Evolutionary conservation across 805 yeast species (phyloP), one percentile per base, ranked within the genome.

Genomic region (Kuraishia piskuri): DNA sequence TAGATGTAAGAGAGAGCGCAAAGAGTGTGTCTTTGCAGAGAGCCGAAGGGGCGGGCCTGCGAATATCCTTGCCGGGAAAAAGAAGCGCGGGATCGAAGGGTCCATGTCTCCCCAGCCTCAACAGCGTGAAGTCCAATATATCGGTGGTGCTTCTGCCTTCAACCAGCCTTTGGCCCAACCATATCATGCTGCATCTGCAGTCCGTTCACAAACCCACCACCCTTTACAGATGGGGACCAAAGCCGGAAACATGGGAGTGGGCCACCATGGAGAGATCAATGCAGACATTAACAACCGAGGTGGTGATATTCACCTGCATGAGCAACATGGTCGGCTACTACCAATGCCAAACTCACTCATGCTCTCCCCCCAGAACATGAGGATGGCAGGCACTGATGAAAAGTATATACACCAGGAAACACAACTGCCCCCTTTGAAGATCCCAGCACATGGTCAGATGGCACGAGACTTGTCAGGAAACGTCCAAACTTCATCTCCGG

Each of bases 1-100:
- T 2, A 71, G 97, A 50, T 91, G 98, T 62, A 76, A 78, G 56
- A 75, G 97, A 48, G 97, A 91, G 63, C 74, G 95, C 17, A 80
- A 80, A 58, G 90, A 85, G 59, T 91, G 98, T 68, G 83, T 84
- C 17, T 82, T 88, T 63, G 77, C 74, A 17, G 22, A 23, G 20
- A 44, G 56, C 37, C 23, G 52, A 40, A 31, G 58, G 22, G 58
- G 58, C 3, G 58, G 58, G n/a, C 46, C 46, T 17, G 56, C 56
- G n/a, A 56, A 56, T 51, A 50, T 56, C 26, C 44, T 51, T 14
- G 56, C 53, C 19, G 61, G 60, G 1, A 50, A 46, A 36, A 46
- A 52, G 51, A 46, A 22, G 19, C 49, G 25, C 14, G 40, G 40
- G 9, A 12, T 31, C 4, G 40, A 31, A 12, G 40, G 14, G 9